Evolutionary conservation across 2,329 filamentous ascomycete species (phyloP).

Genomic region (Orbilia blumenaviensis): DNA sequence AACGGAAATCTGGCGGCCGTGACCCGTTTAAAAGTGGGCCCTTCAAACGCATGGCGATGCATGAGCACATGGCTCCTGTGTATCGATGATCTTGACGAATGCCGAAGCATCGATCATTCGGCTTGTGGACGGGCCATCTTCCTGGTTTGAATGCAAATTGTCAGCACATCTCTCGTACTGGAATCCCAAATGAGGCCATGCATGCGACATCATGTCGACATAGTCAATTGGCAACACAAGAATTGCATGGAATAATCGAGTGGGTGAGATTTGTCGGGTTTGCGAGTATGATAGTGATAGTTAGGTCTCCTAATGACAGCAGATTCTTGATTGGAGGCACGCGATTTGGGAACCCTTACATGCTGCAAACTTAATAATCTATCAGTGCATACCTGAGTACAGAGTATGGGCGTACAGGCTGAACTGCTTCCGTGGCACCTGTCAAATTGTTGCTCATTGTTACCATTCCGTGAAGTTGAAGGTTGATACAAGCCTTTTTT

Average conservation of each 20-base stretch:
- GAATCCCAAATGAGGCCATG: slow-evolving; percentile 10
- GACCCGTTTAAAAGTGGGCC: slow-evolving; percentile 20
- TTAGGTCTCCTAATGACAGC: background rate
- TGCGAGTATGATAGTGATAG: background rate
- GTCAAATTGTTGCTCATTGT: background rate
- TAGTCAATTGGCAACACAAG: slow-evolving; percentile 8
- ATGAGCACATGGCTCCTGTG: slow-evolving; percentile 41
- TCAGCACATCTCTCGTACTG: slow-evolving; percentile 35
- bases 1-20: slow-evolving; percentile 12
- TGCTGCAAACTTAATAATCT: background rate
- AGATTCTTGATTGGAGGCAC: background rate
- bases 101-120: slow-evolving; percentile 31
- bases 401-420: no score
- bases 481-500: slow-evolving; percentile 53
- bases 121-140: background rate
- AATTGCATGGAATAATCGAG: background rate
- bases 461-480: slow-evolving; percentile 21
- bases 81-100: slow-evolving; percentile 41
- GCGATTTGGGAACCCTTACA: background rate
- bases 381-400: background rate
- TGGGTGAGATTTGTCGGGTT: slow-evolving; percentile 1
- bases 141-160: slow-evolving; percentile 7
- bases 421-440: slow-evolving; percentile 1
- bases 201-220: background rate
- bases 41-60: slow-evolving; percentile 15